A percentile compares a stretch with the other conserved stretches of the same genome.
phyloP scores from a whole-genome alignment of 2,329 filamentous ascomycete species.

The Phyllosticta paracitricarpa region DNA sequence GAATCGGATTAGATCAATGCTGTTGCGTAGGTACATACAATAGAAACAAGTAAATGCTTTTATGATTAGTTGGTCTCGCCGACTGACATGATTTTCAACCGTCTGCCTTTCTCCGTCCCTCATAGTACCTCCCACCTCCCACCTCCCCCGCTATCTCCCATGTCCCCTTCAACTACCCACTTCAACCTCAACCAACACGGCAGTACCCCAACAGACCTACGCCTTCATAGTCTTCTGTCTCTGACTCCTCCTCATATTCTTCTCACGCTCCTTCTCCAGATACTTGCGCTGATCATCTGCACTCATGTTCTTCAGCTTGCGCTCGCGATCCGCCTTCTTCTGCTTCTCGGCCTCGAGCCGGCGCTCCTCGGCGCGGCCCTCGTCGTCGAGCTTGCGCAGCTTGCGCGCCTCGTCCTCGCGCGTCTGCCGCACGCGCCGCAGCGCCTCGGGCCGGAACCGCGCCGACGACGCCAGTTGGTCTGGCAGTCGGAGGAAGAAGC shows the following conservation, averaged over 20 bases:
- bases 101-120: too few relatives aligned
- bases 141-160: too few relatives aligned
- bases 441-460: conserved; percentile 81
- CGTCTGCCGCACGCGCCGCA: conserved; percentile 68
- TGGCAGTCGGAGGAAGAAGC: conserved; percentile 72
- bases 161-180: not conserved
- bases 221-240: conserved; percentile 52
- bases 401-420: conserved; percentile 73
- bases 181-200: not conserved
- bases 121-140: too few relatives aligned
- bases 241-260: conserved; percentile 59
- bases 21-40: too few relatives aligned
- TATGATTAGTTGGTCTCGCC: too few relatives aligned
- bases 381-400: conserved; percentile 71
- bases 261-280: conserved; percentile 78
- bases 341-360: conserved; percentile 48
- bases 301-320: conserved; percentile 63
- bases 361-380: conserved; percentile 54
- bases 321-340: conserved; percentile 66
- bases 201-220: conserved; percentile 15
- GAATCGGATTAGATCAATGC: too few relatives aligned
- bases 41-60: too few relatives aligned
- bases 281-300: conserved; percentile 44
- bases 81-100: too few relatives aligned
- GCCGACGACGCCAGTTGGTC: conserved; percentile 67